phyloP scores from a whole-genome alignment of 768 basidiomycete species.

The Lentinula raphanica region DNA sequence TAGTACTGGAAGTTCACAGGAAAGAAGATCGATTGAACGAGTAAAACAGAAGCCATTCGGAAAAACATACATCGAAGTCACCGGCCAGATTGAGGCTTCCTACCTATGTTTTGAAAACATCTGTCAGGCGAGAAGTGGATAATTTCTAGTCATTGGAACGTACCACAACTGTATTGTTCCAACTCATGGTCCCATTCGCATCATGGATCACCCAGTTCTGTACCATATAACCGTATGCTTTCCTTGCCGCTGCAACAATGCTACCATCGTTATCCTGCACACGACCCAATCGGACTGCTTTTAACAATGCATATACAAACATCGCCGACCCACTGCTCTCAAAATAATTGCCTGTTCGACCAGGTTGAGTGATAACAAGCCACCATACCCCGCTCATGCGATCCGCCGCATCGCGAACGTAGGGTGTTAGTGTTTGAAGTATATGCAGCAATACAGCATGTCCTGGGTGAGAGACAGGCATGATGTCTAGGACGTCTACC shows the following conservation, averaged over 20 bases:
- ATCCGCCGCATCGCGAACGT: constrained; percentile 34
- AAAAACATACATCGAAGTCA: constrained; percentile 29
- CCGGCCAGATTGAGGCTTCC: constrained; percentile 35
- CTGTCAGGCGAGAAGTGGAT: background rate
- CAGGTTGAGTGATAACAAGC: constrained; percentile 46
- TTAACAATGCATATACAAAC: constrained; percentile 43
- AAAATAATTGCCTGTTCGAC: constrained; percentile 40
- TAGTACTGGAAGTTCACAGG: no score
- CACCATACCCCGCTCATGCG: constrained; percentile 39
- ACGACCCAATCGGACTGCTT: constrained; percentile 38
- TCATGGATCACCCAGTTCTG: constrained; percentile 36
- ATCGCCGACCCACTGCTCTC: constrained; percentile 43
- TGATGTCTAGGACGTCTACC: constrained; percentile 38
- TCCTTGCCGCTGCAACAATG: constrained; percentile 31
- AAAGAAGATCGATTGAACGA: background rate
- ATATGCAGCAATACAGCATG: constrained; percentile 26
- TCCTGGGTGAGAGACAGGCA: constrained; percentile 26
- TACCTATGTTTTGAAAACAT: constrained; percentile 22
- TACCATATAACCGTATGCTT: constrained; percentile 37
- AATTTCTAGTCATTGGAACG: constrained; percentile 13
- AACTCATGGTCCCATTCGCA: constrained; percentile 39
- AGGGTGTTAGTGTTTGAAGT: constrained; percentile 29
- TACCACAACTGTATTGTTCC: constrained; percentile 41
- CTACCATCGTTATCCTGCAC: constrained; percentile 33
- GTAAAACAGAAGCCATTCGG: background rate